These are phyloP conservation scores for Naganishia vaughanmartiniae DNA, from an alignment of 768 basidiomycete genomes.

Conservation along the genomic window DNA sequence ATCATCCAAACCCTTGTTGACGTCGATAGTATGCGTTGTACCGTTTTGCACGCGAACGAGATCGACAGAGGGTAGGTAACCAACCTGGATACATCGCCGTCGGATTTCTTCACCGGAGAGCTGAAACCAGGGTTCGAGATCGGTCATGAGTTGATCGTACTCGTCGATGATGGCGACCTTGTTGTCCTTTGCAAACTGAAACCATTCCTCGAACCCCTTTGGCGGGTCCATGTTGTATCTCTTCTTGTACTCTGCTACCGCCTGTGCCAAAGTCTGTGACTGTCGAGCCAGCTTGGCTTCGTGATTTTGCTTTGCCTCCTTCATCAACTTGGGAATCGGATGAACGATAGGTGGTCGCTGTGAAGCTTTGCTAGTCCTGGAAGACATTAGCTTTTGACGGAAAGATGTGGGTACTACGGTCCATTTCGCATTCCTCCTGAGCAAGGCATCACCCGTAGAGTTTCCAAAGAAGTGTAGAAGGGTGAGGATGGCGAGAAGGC, in stretches of 20 bases:
- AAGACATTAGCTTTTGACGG: conserved; percentile 46
- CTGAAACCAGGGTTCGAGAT: conserved; percentile 81
- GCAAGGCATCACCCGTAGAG: conserved; percentile 33
- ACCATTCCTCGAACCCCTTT: conserved; percentile 52
- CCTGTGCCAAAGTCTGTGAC: conserved; percentile 45
- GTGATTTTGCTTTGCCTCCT: conserved; percentile 43
- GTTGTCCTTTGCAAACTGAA: conserved; percentile 70
- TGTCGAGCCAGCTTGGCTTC: conserved; percentile 46
- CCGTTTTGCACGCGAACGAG: conserved; percentile 76
- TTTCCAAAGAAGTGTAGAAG: conserved; percentile 38
- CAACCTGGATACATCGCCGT: conserved; percentile 63
- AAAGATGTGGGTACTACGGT: conserved; percentile 46
- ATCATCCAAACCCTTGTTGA: conserved; percentile 64
- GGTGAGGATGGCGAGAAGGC: conserved; percentile 36
- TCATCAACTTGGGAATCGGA: conserved; percentile 52
- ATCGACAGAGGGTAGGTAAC: conserved; percentile 76
- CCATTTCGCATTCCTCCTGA: conserved; percentile 39
- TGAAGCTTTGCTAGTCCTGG: conserved; percentile 37
- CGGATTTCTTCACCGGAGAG: conserved; percentile 71
- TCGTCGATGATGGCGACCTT: conserved; percentile 81
- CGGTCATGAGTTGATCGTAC: conserved; percentile 69
- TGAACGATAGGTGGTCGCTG: conserved; percentile 46
- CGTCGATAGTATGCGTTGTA: conserved; percentile 60
- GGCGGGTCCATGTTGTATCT: conserved; percentile 48
- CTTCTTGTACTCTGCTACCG: conserved; percentile 47